Evolutionary conservation across 2,329 filamentous ascomycete species (phyloP).

Genomic region (Hymenoscyphus repandus): DNA sequence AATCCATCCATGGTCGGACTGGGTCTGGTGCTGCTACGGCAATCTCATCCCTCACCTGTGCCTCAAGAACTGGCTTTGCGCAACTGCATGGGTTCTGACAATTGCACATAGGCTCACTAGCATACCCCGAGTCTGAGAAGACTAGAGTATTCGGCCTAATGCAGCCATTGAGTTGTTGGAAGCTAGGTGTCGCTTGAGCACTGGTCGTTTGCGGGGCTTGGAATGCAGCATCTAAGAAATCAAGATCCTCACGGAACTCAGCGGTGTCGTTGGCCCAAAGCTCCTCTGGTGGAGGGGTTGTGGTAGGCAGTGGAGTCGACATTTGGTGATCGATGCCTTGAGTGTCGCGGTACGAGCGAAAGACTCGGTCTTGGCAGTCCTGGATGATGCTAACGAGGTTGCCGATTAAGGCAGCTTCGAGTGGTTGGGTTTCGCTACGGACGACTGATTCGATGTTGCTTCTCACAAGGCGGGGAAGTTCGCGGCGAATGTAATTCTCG

Average conservation of each 20-base stretch:
- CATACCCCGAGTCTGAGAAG: slow-evolving; percentile 2
- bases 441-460: slow-evolving; percentile 8
- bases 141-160: not conserved
- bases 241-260: not conserved
- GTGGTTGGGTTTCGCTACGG: slow-evolving; percentile 8
- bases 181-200: not conserved
- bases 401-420: slow-evolving; percentile 9
- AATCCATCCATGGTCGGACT: not conserved
- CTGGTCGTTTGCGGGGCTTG: not conserved
- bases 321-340: not conserved
- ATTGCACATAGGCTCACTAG: not conserved
- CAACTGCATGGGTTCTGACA: not conserved
- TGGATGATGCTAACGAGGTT: slow-evolving; percentile 11
- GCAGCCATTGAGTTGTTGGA: not conserved
- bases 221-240: slow-evolving; percentile 1
- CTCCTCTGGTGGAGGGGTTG: not conserved
- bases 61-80: not conserved
- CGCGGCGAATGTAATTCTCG: slow-evolving; percentile 14
- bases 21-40: not conserved
- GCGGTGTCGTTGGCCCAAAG: not conserved
- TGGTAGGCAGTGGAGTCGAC: not conserved
- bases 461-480: slow-evolving; percentile 13
- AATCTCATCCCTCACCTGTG: not conserved
- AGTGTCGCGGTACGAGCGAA: slow-evolving; percentile 4
- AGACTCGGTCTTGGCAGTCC: slow-evolving; percentile 9